A percentile compares a stretch with the other conserved stretches of the same genome.
Conservation (phyloP, 352 stramenopile genomes). For the Phytophthora rubi region DNA sequence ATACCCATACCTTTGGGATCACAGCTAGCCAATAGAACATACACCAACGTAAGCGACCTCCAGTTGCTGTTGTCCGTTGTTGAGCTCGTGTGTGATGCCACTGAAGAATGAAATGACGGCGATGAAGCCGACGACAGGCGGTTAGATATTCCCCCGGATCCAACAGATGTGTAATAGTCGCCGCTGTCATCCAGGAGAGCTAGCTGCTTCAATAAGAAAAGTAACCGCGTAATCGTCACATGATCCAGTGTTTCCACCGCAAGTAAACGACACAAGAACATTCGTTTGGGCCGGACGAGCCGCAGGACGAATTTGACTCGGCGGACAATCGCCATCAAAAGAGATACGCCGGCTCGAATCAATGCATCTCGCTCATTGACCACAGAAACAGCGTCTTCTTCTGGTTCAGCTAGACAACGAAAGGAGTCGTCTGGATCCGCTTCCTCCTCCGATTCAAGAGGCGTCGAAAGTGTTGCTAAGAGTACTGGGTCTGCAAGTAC, state of each 20-base stretch:
- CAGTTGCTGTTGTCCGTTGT: conserved; percentile 58
- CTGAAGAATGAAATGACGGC: conserved; percentile 18
- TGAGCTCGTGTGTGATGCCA: conserved; percentile 33
- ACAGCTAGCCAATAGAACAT: conserved; percentile 74
- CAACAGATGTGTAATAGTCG: conserved; percentile 1
- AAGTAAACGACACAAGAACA: conserved; percentile 77
- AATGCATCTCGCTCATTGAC: conserved; percentile 71
- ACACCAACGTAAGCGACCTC: conserved; percentile 74
- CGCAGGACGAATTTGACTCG: conserved; percentile 76
- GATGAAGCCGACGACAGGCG: conserved; percentile 20
- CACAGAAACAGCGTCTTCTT: conserved; percentile 67
- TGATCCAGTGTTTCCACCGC: conserved; percentile 78
- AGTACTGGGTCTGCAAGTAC: conserved; percentile 68
- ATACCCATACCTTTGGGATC: conserved; percentile 83
- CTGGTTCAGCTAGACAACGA: conserved; percentile 40
- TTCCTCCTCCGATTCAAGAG: conserved; percentile 31
- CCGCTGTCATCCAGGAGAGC: conserved; percentile 45
- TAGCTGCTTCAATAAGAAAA: conserved; percentile 75
- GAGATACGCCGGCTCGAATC: conserved; percentile 68
- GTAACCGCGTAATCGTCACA: conserved; percentile 67
- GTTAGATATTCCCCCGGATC: conserved; percentile 3
- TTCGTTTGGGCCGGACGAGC: conserved; percentile 67
- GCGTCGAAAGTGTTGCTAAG: conserved; percentile 54
- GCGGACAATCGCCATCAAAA: conserved; percentile 73
- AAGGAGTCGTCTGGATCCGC: conserved; percentile 34